Evolutionary conservation across 306 rosid species (phyloP).

Genomic region (Bauhinia variegata): DNA sequence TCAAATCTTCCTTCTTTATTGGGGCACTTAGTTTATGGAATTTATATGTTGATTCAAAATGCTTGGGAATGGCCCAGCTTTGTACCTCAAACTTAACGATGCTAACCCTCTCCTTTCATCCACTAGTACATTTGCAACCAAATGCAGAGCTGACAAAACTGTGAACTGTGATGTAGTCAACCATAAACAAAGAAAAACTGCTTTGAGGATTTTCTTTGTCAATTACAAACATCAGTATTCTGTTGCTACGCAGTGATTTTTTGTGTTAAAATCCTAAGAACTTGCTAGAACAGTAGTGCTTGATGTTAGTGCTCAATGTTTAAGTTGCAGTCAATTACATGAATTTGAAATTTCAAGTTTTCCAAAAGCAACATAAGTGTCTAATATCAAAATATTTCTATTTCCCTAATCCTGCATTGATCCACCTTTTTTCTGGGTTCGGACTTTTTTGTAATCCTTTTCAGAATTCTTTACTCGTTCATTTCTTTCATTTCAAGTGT

Average conservation of each 20-base stretch:
- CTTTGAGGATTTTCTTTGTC: background rate
- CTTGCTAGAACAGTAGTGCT: conserved; percentile 20
- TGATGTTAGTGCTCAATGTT: conserved; percentile 21
- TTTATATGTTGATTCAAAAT: conserved; percentile 1
- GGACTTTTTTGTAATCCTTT: background rate
- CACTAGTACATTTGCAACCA: background rate
- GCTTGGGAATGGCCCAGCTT: background rate
- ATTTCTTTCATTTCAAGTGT: conserved; percentile 10
- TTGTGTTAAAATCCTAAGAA: conserved; percentile 22
- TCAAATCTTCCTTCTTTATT: background rate
- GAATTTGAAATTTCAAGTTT: no score
- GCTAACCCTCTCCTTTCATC: background rate
- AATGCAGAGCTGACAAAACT: background rate
- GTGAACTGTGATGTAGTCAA: conserved; percentile 6
- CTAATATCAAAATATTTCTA: background rate
- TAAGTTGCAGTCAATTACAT: background rate
- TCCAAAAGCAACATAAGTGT: no score
- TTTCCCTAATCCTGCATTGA: conserved; percentile 1
- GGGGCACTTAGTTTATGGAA: background rate
- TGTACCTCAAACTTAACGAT: background rate
- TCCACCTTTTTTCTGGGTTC: conserved; percentile 7
- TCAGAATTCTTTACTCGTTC: conserved; percentile 2
- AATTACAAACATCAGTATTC: background rate
- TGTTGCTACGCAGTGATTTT: conserved; percentile 1
- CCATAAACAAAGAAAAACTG: background rate